Evolutionary conservation across 208 protist species (phyloP).

Genomic region (Trichomonas vaginalis): DNA sequence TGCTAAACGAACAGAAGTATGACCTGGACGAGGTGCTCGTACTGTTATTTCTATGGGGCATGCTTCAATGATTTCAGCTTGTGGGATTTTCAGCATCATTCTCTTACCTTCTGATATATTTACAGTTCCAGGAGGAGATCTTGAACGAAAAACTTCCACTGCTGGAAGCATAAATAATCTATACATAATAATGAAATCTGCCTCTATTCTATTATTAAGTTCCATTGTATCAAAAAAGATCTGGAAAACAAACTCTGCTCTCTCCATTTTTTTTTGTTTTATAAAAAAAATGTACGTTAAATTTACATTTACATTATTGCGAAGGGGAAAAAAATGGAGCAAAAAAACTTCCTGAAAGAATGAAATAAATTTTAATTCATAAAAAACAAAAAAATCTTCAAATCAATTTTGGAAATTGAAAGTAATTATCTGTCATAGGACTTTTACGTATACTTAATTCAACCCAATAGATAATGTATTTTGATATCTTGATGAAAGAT

Average conservation of each 20-base stretch:
- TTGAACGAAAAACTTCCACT: background rate
- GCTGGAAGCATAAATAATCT: background rate
- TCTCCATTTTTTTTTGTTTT: too few species aligned
- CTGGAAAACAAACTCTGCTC: conserved; percentile 6
- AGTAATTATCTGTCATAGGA: too few species aligned
- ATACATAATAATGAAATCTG: background rate
- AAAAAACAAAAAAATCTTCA: too few species aligned
- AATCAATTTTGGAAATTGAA: too few species aligned
- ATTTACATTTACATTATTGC: too few species aligned
- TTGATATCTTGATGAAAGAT: too few species aligned
- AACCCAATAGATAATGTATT: too few species aligned
- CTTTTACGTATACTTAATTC: too few species aligned
- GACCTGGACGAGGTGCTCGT: background rate
- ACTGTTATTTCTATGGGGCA: background rate
- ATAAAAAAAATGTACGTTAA: too few species aligned
- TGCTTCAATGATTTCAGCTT: background rate
- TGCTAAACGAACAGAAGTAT: background rate
- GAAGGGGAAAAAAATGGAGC: too few species aligned
- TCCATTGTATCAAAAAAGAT: conserved; percentile 5
- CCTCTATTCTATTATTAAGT: background rate
- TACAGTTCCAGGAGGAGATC: background rate
- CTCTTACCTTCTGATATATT: background rate
- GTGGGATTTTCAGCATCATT: background rate
- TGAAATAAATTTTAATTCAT: too few species aligned
- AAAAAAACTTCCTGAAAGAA: too few species aligned